Evolutionary conservation across 2,329 filamentous ascomycete species (phyloP).

Genomic region (Annulohypoxylon truncatum): DNA sequence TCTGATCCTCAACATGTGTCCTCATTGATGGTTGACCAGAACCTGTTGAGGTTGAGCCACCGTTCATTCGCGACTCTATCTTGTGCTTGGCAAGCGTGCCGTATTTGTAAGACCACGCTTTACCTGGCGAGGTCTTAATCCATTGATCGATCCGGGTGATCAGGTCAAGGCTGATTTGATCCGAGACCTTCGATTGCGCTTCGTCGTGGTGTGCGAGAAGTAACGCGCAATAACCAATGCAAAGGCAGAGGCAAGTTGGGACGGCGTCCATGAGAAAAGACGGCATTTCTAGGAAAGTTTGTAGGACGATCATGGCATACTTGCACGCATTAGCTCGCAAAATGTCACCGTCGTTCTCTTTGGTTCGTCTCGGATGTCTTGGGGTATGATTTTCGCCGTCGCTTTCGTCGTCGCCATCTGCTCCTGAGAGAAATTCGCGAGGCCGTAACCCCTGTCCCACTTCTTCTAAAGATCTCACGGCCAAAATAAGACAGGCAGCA

Average conservation of each 20-base stretch:
- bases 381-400: conserved; percentile 28
- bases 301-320: conserved; percentile 47
- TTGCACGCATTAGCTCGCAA: conserved; percentile 46
- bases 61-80: conserved; percentile 45
- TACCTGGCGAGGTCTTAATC: conserved; percentile 48
- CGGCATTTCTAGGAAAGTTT: conserved; percentile 51
- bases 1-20: conserved; percentile 1
- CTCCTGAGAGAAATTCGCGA: conserved; percentile 46
- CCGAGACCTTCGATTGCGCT: conserved; percentile 47
- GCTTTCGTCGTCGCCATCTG: conserved; percentile 29
- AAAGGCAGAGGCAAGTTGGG: conserved; percentile 48
- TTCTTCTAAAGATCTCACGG: conserved; percentile 48
- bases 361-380: conserved; percentile 13
- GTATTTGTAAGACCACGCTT: conserved; percentile 50
- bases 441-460: conserved; percentile 47
- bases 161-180: conserved; percentile 45
- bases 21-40: conserved; percentile 7
- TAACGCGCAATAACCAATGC: conserved; percentile 51
- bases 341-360: conserved; percentile 29
- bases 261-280: conserved; percentile 47
- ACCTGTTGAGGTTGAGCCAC: conserved; percentile 2
- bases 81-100: conserved; percentile 47
- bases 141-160: conserved; percentile 48
- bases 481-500: conserved; percentile 51
- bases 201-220: conserved; percentile 50